Evolutionary conservation across 148 eudicot genomes (phyloP).

Genomic region (Pouteria glomerata): DNA sequence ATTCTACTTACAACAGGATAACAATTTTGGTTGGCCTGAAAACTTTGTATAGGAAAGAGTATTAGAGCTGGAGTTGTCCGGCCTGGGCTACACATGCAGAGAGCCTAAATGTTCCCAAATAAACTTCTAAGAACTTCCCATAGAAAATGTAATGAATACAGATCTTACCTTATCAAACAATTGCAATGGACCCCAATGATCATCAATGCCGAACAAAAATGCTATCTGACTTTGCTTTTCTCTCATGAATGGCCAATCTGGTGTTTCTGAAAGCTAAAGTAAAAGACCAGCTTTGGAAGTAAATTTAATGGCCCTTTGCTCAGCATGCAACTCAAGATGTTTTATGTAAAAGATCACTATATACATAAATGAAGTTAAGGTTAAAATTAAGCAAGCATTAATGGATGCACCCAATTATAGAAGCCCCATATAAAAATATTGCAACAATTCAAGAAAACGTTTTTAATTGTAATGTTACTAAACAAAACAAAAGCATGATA

Average conservation of each 20-base stretch:
- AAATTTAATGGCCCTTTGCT: not conserved
- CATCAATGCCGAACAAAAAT: constrained; percentile 68
- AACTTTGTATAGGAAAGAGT: not conserved
- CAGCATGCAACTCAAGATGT: not conserved
- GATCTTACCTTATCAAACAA: constrained; percentile 68
- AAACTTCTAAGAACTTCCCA: not conserved
- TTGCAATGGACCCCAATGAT: constrained; percentile 90
- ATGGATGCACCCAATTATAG: too few relatives aligned
- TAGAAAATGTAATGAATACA: not conserved
- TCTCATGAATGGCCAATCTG: constrained; percentile 77
- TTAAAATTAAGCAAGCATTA: too few relatives aligned
- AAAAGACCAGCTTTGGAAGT: constrained; percentile 9
- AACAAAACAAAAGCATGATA: not conserved
- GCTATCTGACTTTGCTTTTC: constrained; percentile 53
- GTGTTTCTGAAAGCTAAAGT: constrained; percentile 59
- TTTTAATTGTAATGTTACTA: not conserved
- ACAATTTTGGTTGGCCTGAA: not conserved
- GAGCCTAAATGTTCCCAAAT: not conserved
- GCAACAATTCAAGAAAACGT: not conserved
- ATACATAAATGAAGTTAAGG: too few relatives aligned
- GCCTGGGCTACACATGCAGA: not conserved
- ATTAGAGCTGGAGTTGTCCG: not conserved
- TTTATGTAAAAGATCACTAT: too few relatives aligned
- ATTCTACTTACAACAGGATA: not conserved
- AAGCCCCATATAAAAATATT: not conserved